These are phyloP conservation scores for Wallacemonas rigidus DNA, from an alignment of 208 protist species.

Conservation along the genomic window DNA sequence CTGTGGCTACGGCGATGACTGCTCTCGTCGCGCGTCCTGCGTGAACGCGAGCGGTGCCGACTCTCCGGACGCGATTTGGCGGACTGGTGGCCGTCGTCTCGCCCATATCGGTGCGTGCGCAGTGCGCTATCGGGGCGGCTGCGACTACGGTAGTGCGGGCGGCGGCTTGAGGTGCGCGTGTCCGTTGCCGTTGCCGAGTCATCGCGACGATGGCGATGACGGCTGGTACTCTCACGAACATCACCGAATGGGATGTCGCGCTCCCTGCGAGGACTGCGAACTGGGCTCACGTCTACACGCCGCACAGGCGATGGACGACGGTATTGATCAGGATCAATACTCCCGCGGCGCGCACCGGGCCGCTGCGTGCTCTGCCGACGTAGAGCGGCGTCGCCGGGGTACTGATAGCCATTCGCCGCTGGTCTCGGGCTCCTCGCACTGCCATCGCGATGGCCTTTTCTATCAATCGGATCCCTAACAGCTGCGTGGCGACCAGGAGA, in stretches of 20 bases:
- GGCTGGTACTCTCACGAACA: not conserved
- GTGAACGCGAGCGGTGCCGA: slow-evolving; percentile 21
- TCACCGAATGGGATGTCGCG: not conserved
- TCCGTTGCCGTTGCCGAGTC: not conserved
- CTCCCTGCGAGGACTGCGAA: slow-evolving; percentile 6
- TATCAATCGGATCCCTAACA: not conserved
- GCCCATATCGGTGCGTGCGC: not conserved
- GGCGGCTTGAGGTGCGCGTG: slow-evolving; percentile 1
- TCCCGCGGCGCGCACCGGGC: slow-evolving; percentile 6
- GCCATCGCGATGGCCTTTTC: not conserved
- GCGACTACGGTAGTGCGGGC: not conserved
- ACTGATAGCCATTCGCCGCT: not conserved
- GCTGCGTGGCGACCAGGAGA: not conserved
- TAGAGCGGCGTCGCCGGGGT: slow-evolving; percentile 9
- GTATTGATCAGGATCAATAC: slow-evolving; percentile 21
- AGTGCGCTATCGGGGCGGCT: slow-evolving; percentile 12
- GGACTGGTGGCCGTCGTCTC: slow-evolving; percentile 16
- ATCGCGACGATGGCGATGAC: not conserved
- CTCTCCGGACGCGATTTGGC: slow-evolving; percentile 24
- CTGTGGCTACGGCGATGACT: not conserved
- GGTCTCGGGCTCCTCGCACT: not conserved
- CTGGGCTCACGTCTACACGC: not conserved
- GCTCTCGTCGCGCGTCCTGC: slow-evolving; percentile 16
- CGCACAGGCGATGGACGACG: slow-evolving; percentile 20
- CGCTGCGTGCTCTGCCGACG: slow-evolving; percentile 22